A percentile compares a stretch with the other conserved stretches of the same genome.
These are phyloP conservation scores for Gastrolobium villosum DNA, from an alignment of 306 rosid species.

Conservation along the genomic window DNA sequence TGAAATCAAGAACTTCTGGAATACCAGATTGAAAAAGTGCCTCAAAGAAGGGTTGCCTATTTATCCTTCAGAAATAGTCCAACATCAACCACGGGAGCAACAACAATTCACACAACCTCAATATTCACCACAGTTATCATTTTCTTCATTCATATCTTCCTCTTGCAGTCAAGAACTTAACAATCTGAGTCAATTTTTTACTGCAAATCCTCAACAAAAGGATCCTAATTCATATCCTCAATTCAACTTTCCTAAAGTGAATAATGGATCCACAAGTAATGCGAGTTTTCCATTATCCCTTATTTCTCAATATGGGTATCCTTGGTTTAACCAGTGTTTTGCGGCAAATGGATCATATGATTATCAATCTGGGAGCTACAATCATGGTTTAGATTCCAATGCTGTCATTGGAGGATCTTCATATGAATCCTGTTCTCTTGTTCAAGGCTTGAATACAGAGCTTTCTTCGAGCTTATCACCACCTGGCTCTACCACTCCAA, in stretches of 20 bases:
- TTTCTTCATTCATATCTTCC: constrained; percentile 48
- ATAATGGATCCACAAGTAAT: neutral
- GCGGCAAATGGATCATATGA: constrained; percentile 32
- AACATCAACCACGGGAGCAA: constrained; percentile 39
- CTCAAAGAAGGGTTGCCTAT: constrained; percentile 75
- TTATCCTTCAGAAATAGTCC: constrained; percentile 63
- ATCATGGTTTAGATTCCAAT: constrained; percentile 34
- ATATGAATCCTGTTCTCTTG: constrained; percentile 31
- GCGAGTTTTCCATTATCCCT: constrained; percentile 50
- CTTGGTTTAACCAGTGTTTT: constrained; percentile 35
- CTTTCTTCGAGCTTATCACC: constrained; percentile 65
- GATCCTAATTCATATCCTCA: constrained; percentile 36
- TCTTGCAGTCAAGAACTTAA: constrained; percentile 26
- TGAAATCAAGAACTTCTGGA: constrained; percentile 86
- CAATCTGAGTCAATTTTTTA: neutral
- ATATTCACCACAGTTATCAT: constrained; percentile 43
- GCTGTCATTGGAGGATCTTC: constrained; percentile 42
- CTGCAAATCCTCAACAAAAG: constrained; percentile 14
- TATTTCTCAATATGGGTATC: constrained; percentile 51
- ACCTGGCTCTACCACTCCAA: constrained; percentile 46
- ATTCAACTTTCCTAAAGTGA: constrained; percentile 45
- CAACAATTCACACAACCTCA: constrained; percentile 36
- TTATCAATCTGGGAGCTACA: constrained; percentile 35
- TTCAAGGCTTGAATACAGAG: constrained; percentile 44
- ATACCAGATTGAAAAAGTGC: constrained; percentile 72